Evolutionary conservation across 768 basidiomycete species (phyloP), one percentile per base, ranked within the genome.

Genomic region (Trametes punicea): DNA sequence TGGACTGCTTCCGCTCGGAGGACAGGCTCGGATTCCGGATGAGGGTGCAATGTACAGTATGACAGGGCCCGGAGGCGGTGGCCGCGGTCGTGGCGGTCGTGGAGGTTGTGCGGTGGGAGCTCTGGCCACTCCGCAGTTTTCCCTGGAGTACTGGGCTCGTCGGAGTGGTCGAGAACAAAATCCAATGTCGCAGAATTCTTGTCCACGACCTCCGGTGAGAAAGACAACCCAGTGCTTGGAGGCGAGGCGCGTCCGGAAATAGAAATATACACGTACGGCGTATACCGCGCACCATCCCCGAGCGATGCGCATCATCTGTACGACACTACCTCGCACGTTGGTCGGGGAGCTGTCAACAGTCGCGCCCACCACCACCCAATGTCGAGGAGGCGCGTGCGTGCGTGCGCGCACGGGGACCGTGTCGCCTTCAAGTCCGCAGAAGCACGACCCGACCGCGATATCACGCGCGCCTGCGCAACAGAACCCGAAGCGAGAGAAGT

Each of bases 401-500:
- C 21, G 23, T 26, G 13, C 18, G 18, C 21, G 21, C 10, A 9
- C 20, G 41, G 25, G 23, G 21, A 23, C 41, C 11, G 21, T 25
- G 25, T 15, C 39, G 18, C 6, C 1, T 9, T n/a, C n/a, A n/a
- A n/a, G 39, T 6, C 40, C 39, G 11, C 21, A 18, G 23, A 23
- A 13, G 11, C 21, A 23, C 33, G 42, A 13, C 25, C 29, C 20
- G 26, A n/a, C 25, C 52, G 33, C 42, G 45, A 57, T 36, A 36
- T 51, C 51, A 59, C 57, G 57, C 57, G 40, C 57, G 57, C 40
- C 51, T 41, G 40, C 21, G 18, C 23, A 9, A 33, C 30, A 33
- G 46, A 26, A 15, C 16, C 34, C 46, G 29, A 34, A 31, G 46
- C 29, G 46, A 47, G 39, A n/a, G 39, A 42, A 53, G 38, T 39